Base-by-base conservation (phyloP, 495 filamentous ascomycete genomes). In the Aspergillus campestris region DNA sequence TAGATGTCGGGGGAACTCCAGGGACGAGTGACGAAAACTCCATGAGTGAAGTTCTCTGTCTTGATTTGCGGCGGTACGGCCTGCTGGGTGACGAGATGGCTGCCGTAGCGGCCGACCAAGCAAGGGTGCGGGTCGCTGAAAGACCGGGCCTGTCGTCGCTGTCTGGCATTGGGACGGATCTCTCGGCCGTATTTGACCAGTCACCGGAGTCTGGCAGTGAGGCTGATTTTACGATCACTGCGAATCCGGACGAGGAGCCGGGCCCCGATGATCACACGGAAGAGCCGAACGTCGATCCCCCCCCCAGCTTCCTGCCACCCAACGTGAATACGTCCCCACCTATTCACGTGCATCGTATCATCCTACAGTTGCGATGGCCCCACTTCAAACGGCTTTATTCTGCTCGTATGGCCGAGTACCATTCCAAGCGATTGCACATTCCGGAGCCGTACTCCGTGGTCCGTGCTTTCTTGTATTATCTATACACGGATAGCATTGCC, bases 401-500 rank as follows among this genome's bases (percentile, higher is more conserved):
- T 13, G 79, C 91, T 8, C 88, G 94, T 52, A 97, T 98, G 92
- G 80, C 84, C 8, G 92, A 98, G 59, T 97, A 92, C 56, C 92
- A 97, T 61, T 88, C 86, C 9, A 89, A 90, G 55, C 86, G 86
- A 60, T 90, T 98, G 85, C 92, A 97, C 65, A 94, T 98, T 34
- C 90, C 94, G 0, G 94, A 97, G 58, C 88, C 89, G 2, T 97
- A 96, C 61, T 82, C 82, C 5, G 89, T 95, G 5, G 94, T 98
- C 44, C 88, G 87, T 47, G 86, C 89, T 2, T 98, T 98, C 59
- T 71, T 97, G 18, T 92, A 89, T 70, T 98, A 95, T 58, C 76
- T 98, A 11, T 98, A 98, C 67, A 95, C 91, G 3, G 92, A 97
- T 63, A 87, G 82, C 51, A 95, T 98, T 57, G 75, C 83, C 15